Evolutionary conservation across 2,329 filamentous ascomycete genomes (phyloP).

Genomic region (Rutstroemia sp.): DNA sequence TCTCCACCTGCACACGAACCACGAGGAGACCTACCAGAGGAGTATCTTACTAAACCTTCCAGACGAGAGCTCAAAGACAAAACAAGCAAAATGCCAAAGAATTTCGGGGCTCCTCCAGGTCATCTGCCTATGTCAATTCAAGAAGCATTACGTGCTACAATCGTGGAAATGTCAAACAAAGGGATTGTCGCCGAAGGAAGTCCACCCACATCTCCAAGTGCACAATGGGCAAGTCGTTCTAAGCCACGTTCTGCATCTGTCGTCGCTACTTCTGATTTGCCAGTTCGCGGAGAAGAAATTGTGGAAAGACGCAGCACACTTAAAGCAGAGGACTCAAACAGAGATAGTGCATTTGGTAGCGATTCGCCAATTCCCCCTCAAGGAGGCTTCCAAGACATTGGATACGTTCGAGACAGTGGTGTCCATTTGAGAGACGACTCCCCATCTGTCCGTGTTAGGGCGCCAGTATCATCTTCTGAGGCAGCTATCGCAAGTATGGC

Average conservation of each 20-base stretch:
- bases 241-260: constrained; percentile 8
- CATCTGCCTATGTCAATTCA: constrained; percentile 3
- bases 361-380: constrained; percentile 38
- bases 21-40: constrained; percentile 9
- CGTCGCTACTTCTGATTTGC: constrained; percentile 20
- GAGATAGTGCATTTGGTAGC: constrained; percentile 43
- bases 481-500: constrained; percentile 32
- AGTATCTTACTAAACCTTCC: constrained; percentile 8
- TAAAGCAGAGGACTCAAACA: constrained; percentile 28
- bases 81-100: constrained; percentile 3
- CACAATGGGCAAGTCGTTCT: background rate
- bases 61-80: constrained; percentile 16
- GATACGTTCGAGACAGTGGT: constrained; percentile 42
- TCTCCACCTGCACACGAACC: constrained; percentile 3
- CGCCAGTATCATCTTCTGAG: constrained; percentile 26
- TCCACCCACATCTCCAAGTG: constrained; percentile 1
- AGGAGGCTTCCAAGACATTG: constrained; percentile 17
- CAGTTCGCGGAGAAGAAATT: constrained; percentile 23
- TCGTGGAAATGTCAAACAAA: background rate
- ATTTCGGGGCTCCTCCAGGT: background rate
- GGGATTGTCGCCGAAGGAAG: background rate
- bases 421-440: constrained; percentile 44
- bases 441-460: constrained; percentile 24
- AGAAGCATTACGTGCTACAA: constrained; percentile 6
- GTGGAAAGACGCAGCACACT: constrained; percentile 10